These are phyloP conservation scores for Cyberlindnera mycetangii DNA, from an alignment of 805 yeast species.

Conservation along the genomic window DNA sequence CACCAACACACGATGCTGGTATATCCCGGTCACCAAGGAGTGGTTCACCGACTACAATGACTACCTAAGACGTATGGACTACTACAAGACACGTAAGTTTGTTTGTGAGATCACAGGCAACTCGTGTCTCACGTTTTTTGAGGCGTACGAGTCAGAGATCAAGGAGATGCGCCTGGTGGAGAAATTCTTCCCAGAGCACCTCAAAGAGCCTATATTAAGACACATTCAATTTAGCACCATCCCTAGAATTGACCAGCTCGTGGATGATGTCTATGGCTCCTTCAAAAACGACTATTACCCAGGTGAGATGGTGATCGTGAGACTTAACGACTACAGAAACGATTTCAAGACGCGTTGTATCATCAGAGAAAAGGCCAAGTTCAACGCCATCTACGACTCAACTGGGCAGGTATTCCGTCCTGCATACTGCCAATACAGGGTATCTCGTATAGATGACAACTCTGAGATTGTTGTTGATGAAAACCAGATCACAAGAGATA, in stretches of 20 bases:
- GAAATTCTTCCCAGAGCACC: conserved; percentile 81
- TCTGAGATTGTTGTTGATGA: conserved; percentile 71
- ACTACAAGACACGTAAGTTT: conserved; percentile 72
- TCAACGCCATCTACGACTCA: conserved; percentile 45
- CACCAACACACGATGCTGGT: conserved; percentile 66
- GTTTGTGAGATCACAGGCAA: conserved; percentile 96
- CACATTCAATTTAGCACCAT: conserved; percentile 77
- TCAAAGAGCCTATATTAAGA: conserved; percentile 88
- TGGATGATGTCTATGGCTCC: conserved; percentile 76
- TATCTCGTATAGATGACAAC: conserved; percentile 51
- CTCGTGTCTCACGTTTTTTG: conserved; percentile 85
- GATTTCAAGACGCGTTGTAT: conserved; percentile 39
- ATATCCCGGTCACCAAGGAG: conserved; percentile 81
- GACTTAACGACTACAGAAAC: conserved; percentile 30
- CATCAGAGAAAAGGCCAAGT: conserved; percentile 84
- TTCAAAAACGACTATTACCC: conserved; percentile 87
- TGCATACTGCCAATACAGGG: conserved; percentile 67
- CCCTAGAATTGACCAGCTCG: conserved; percentile 80
- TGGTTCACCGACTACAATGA: conserved; percentile 80
- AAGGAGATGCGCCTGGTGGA: conserved; percentile 65
- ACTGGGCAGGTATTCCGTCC: conserved; percentile 38
- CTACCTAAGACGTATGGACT: conserved; percentile 68
- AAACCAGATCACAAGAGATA: conserved; percentile 71
- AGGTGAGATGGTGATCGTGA: conserved; percentile 77
- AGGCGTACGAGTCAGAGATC: conserved; percentile 78